Evolutionary conservation across 345 rosid genomes (phyloP), one percentile per base, ranked within the genome.

Genomic region (Carallia pectinifolia): DNA sequence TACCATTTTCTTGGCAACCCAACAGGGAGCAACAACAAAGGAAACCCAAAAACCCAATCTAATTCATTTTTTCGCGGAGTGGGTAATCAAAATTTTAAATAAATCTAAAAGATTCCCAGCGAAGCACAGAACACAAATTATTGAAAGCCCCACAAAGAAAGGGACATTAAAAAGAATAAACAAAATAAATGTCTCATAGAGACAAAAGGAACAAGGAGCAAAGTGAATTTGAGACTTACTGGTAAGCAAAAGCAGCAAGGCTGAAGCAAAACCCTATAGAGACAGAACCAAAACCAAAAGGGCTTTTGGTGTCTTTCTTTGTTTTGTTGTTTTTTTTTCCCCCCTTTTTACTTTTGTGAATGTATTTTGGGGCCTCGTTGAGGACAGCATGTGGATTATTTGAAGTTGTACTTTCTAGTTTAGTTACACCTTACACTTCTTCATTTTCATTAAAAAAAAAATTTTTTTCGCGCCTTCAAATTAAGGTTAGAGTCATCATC

Each of bases 41-140:
- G 56, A 71, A 64, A 15, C 33, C 64, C n/a, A 71, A 23, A n/a
- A 19, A 61, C 40, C 48, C 8, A 47, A 36, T 4, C 66, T 19
- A 8, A 52, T 52, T 27, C 52, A 7, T 9, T 13, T 34, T 27
- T 52, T 54, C 4, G 16, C 16, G 15, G 12, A 44, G 50, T 44
- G 50, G 16, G 60, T 27, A 3, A 56, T 27, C 33, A 56, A 56
- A 30, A 9, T 2, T 6, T 23, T 27, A 3, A 0, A 30, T 3
- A 8, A 56, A 56, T 2, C 16, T 56, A 30, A 56, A 23, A 55
- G 30, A 55, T 6, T 15, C 59, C 31, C 2, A 19, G 4, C 59
- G 2, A 7, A 19, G 8, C 2, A 8, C 13, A 2, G 30, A 8
- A 17, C 2, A n/a, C 7, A 8, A 23, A 55, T 31, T 12, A 8